Evolutionary conservation across 2,329 filamentous ascomycete genomes (phyloP).

Genomic region (Blastomyces emzantsi): DNA sequence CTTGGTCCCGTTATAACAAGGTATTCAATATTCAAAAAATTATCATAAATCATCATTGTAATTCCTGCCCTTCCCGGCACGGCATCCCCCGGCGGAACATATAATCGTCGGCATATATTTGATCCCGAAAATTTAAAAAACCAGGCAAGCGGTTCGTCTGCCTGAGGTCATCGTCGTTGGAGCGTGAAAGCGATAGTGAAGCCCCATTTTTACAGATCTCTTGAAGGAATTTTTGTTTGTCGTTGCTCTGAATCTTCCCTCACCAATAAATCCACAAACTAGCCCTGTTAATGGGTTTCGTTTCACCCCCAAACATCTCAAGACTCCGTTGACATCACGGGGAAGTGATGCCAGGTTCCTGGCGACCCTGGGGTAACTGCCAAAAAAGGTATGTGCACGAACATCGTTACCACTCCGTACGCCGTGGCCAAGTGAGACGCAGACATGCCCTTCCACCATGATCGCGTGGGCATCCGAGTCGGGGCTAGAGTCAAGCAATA

Average conservation of each 20-base stretch:
- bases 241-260: not conserved
- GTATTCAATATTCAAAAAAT: not conserved
- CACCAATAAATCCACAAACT: conserved; percentile 16
- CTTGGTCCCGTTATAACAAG: not conserved
- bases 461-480: conserved; percentile 45
- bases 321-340: conserved; percentile 34
- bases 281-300: conserved; percentile 34
- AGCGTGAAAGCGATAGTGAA: not conserved
- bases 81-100: not conserved
- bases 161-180: not conserved
- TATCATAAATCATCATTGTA: not conserved
- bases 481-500: conserved; percentile 44
- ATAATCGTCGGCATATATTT: not conserved
- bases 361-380: conserved; percentile 40
- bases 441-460: conserved; percentile 36
- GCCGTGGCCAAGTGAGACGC: conserved; percentile 53
- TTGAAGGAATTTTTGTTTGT: not conserved
- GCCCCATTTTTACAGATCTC: too few relatives aligned
- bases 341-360: conserved; percentile 33
- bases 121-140: not conserved
- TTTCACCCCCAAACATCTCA: conserved; percentile 38
- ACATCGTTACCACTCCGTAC: conserved; percentile 27
- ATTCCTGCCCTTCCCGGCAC: not conserved
- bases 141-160: not conserved
- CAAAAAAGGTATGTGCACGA: conserved; percentile 48